Base-by-base conservation (phyloP, 768 basidiomycete species). In the Serendipita sp. region DNA sequence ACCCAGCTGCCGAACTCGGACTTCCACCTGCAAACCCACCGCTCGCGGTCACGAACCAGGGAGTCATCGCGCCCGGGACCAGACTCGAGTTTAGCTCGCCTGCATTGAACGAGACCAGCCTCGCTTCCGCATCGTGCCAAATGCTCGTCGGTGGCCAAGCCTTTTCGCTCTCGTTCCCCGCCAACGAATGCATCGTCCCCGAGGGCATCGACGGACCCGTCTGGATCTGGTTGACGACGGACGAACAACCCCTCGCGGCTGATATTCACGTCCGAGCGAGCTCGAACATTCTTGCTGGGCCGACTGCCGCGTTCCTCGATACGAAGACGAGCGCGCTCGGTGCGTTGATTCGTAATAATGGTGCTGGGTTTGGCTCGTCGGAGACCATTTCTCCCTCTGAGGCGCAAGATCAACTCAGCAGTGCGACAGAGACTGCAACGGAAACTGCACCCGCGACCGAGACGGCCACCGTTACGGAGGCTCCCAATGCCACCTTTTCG, bases 131-230 rank as follows among this genome's bases (percentile, higher is more conserved):
- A 42, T 81, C 76, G 73, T 90, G 89, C 72, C 84, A 90, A 73
- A 88, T 91, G 81, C 71, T 91, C 67, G 66, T 81, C 62, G 89
- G 86, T 31, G 85, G 84, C 30, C 60, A 73, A 17, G 70, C 82
- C 58, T 71, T 71, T 68, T 74, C 88, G 3, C 74, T 87, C 68
- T 68, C 80, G 33, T 75, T 88, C 48, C 82, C 87, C 2, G 69
- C 86, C 66, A 66, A 71, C 65, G 66, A 79, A 64, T 90, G 88
- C 67, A 71, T 78, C 63, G 81, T 90, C 13, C 90, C 89, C 41
- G 38, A 64, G 0, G 80, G 80, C 61, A 75, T 90, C 71, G 82
- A 86, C 70, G 89, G 90, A 44, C 84, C 85, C 65, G 83, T 90
- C 67, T 83, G 80, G 26, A 71, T 90, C 70, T 90, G 75, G 72